Conservation (phyloP, 2,329 filamentous ascomycete genomes). For the Neopestalotiopsis sp. region DNA sequence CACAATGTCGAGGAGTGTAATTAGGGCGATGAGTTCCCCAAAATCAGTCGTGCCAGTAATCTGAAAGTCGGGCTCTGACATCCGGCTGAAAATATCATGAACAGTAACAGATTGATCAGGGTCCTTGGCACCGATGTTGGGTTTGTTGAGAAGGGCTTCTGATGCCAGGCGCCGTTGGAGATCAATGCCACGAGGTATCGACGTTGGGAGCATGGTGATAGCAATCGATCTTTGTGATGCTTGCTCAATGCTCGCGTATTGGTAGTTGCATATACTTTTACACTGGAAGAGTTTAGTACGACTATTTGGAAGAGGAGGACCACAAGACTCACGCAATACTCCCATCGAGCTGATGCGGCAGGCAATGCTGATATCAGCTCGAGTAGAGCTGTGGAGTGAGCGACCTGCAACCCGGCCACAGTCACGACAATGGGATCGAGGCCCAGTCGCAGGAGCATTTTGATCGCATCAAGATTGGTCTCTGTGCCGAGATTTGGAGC, state of each 20-base stretch:
- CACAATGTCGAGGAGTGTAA: conserved; percentile 75
- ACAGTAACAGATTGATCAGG: conserved; percentile 50
- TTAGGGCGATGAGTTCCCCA: conserved; percentile 66
- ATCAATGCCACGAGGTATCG: conserved; percentile 56
- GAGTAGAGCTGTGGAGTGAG: conserved; percentile 43
- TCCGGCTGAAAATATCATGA: conserved; percentile 49
- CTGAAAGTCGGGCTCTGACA: conserved; percentile 55
- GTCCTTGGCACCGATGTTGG: conserved; percentile 44
- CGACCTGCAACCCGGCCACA: conserved; percentile 27
- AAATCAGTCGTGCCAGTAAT: conserved; percentile 69
- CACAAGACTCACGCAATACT: conserved; percentile 46
- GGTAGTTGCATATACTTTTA: conserved; percentile 49
- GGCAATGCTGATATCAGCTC: conserved; percentile 50
- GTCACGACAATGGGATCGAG: conserved; percentile 54
- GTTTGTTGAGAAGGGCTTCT: conserved; percentile 63
- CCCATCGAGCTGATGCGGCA: conserved; percentile 40
- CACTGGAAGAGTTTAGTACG: conserved; percentile 46
- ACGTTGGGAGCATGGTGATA: conserved; percentile 63
- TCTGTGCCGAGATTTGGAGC: conserved; percentile 41
- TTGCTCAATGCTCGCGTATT: conserved; percentile 54
- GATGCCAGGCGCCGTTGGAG: conserved; percentile 71
- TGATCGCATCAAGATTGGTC: conserved; percentile 46
- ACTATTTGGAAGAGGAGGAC: neutral
- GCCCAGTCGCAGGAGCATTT: conserved; percentile 59
- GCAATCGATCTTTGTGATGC: conserved; percentile 61